Evolutionary conservation across 2,329 filamentous ascomycete genomes (phyloP).

Genomic region (Exophiala aquamarina): DNA sequence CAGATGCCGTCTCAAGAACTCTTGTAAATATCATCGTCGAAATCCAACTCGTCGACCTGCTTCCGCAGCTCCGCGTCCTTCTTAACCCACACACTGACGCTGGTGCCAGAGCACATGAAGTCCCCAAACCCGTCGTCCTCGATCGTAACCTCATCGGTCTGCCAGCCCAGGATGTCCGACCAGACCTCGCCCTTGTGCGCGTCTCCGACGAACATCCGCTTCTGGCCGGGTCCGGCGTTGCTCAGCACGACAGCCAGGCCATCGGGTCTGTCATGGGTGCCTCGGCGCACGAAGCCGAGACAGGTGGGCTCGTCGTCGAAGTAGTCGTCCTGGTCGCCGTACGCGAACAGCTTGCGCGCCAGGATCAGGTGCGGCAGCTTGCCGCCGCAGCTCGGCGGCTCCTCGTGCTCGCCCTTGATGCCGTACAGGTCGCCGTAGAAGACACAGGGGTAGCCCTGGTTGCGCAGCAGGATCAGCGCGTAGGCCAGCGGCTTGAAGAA

Average conservation of each 20-base stretch:
- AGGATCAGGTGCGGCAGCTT: constrained; percentile 60
- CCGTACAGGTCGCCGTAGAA: constrained; percentile 73
- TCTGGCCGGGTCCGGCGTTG: constrained; percentile 44
- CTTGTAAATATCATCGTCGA: constrained; percentile 28
- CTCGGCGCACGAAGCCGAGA: constrained; percentile 60
- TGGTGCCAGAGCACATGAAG: constrained; percentile 55
- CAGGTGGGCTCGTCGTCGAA: constrained; percentile 58
- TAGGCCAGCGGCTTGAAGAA: constrained; percentile 74
- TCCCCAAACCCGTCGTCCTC: constrained; percentile 58
- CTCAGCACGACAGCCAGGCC: constrained; percentile 60
- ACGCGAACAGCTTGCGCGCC: constrained; percentile 65
- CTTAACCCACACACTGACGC: constrained; percentile 63
- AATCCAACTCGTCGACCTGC: constrained; percentile 43
- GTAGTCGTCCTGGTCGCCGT: constrained; percentile 65
- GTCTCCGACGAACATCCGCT: constrained; percentile 63
- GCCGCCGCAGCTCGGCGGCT: constrained; percentile 50
- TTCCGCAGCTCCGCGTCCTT: constrained; percentile 53
- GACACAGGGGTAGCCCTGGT: constrained; percentile 62
- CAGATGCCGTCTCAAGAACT: constrained; percentile 21
- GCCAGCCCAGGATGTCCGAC: constrained; percentile 62
- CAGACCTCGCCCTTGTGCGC: constrained; percentile 60
- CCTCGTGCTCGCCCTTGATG: constrained; percentile 56
- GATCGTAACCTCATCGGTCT: constrained; percentile 56
- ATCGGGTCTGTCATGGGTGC: constrained; percentile 30
- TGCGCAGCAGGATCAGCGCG: constrained; percentile 66